These are phyloP conservation scores for Coemansia interrupta DNA, from an alignment of 192 early-diverging fungal species.

Conservation along the genomic window DNA sequence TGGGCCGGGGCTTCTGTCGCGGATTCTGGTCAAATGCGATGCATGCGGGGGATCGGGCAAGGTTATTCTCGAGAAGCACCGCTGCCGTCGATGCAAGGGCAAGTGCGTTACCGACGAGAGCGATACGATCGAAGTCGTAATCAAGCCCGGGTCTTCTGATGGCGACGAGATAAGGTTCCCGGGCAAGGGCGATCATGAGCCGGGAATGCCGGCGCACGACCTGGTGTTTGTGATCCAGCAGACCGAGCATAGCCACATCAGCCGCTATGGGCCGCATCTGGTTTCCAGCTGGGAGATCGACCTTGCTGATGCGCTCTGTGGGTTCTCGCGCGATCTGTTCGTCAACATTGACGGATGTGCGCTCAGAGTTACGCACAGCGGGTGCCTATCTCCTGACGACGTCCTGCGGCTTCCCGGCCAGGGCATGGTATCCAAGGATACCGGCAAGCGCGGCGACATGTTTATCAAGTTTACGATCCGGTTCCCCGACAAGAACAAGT, in stretches of 20 bases:
- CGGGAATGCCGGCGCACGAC: conserved; percentile 85
- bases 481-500: conserved; percentile 63
- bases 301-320: conserved; percentile 86
- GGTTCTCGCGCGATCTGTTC: conserved; percentile 76
- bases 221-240: conserved; percentile 88
- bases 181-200: conserved; percentile 95
- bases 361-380: conserved; percentile 76
- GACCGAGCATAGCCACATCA: conserved; percentile 75
- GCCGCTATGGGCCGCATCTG: conserved; percentile 78
- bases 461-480: conserved; percentile 82
- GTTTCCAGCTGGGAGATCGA: conserved; percentile 75
- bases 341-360: conserved; percentile 86
- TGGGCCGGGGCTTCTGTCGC: conserved; percentile 52
- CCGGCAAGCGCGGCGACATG: conserved; percentile 79
- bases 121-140: conserved; percentile 85
- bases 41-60: conserved; percentile 74
- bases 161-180: conserved; percentile 85
- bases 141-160: conserved; percentile 92
- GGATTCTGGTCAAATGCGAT: conserved; percentile 72
- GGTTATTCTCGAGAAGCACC: conserved; percentile 78
- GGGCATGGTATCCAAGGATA: conserved; percentile 86
- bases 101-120: conserved; percentile 77
- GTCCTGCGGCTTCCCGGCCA: conserved; percentile 80
- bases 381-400: conserved; percentile 81
- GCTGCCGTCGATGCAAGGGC: conserved; percentile 93